A percentile compares a stretch with the other conserved stretches of the same genome.
Conservation (phyloP, 2,329 filamentous ascomycete species). For the Botrytis squamosa region DNA sequence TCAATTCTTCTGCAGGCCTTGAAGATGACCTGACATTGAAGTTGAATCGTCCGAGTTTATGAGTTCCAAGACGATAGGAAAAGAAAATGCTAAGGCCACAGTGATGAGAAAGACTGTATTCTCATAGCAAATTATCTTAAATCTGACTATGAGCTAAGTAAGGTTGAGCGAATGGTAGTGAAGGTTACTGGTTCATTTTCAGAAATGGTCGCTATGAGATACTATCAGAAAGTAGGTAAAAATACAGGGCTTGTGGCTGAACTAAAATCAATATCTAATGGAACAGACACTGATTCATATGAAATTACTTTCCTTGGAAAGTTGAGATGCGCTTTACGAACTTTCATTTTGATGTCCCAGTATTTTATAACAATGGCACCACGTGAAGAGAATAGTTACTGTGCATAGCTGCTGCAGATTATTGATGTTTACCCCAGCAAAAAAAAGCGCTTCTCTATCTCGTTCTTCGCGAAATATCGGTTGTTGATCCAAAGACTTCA, state of each 20-base stretch:
- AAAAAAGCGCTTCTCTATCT: background rate
- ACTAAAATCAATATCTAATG: background rate
- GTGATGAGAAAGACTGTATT: background rate
- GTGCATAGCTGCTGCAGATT: background rate
- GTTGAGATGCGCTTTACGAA: background rate
- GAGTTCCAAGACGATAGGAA: background rate
- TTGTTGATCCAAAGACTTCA: background rate
- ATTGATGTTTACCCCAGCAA: background rate
- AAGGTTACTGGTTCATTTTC: background rate
- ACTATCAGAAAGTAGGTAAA: background rate
- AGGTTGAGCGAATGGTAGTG: background rate
- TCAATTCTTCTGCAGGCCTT: background rate
- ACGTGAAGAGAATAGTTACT: background rate
- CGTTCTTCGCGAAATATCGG: background rate
- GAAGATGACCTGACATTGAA: background rate
- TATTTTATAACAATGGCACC: background rate
- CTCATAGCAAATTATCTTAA: fast-evolving
- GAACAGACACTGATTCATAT: background rate
- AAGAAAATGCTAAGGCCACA: background rate
- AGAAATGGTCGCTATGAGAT: background rate
- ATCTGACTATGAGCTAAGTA: background rate
- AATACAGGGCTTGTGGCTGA: too few relatives aligned
- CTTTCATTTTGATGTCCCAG: too few relatives aligned
- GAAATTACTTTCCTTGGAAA: background rate
- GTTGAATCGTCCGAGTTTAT: background rate